A percentile compares a stretch with the other conserved stretches of the same genome.
Evolutionary conservation across 176 grass and related monocot genomes (phyloP).

Genomic region (Ensete ventricosum): DNA sequence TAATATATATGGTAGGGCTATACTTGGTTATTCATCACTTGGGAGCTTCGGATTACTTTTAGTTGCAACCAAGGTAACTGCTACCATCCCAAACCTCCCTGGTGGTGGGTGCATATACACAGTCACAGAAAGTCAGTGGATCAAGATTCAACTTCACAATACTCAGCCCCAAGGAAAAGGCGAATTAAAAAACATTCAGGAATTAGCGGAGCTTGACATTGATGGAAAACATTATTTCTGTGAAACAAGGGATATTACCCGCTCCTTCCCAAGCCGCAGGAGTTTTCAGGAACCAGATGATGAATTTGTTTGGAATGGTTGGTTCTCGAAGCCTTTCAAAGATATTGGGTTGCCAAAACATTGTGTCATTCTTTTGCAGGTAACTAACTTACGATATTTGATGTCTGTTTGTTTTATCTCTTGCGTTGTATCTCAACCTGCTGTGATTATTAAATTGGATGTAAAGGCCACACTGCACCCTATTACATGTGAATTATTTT

Average conservation of each 20-base stretch:
- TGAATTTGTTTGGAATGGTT: constrained; percentile 94
- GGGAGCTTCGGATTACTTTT: constrained; percentile 67
- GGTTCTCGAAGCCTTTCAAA: constrained; percentile 85
- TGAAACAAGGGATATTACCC: constrained; percentile 90
- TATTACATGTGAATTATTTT: not conserved
- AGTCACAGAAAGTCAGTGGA: constrained; percentile 71
- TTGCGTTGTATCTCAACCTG: not conserved
- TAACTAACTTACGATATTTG: not conserved
- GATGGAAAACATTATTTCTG: constrained; percentile 95
- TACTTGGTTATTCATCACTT: constrained; percentile 64
- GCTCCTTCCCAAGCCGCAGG: constrained; percentile 67
- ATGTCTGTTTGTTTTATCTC: not conserved
- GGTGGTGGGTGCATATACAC: constrained; percentile 76
- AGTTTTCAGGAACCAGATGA: constrained; percentile 54
- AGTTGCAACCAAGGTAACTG: constrained; percentile 60
- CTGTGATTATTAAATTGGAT: not conserved
- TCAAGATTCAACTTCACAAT: constrained; percentile 79
- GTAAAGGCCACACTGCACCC: not conserved
- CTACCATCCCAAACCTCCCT: constrained; percentile 49
- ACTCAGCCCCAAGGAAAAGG: constrained; percentile 72
- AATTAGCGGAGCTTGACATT: constrained; percentile 86
- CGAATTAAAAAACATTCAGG: constrained; percentile 60
- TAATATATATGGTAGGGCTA: constrained; percentile 47
- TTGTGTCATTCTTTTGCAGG: constrained; percentile 81
- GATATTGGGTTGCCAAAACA: constrained; percentile 73